Evolutionary conservation across 2,329 filamentous ascomycete species (phyloP), one percentile per base, ranked within the genome.

Genomic region (Zymoseptoria crescenta): DNA sequence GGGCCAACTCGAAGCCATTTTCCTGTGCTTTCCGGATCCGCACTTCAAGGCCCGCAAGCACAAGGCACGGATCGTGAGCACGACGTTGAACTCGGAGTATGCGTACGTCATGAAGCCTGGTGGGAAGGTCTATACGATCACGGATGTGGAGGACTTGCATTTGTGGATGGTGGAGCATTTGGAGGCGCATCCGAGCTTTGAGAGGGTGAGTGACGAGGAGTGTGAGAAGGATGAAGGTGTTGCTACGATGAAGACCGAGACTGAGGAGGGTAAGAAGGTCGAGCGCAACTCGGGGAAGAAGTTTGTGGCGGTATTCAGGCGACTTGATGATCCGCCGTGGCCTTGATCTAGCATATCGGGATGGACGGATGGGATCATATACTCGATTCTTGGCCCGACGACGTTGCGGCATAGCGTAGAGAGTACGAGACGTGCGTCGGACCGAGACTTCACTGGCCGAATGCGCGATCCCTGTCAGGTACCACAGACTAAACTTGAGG

Each of bases 11-110:
- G 83, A 82, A 63, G 95, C 95, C 72, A 89, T 97, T 71, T 99
- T 99, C 74, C 89, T 99, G 68, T 99, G 94, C 79, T 99, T 99
- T 72, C 94, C 94, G 0, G 94, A 99, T 70, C 94, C 94, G 60
- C 94, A 99, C 75, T 99, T 99, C 80, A 99, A 99, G 76, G 85
- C 90, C 10, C 84, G 93, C 63, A 99, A 99, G 75, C 94, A 97
- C 79, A 99, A 99, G 76, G 92, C 92, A 48, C 82, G 94, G 48
- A 99, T 99, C 68, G 90, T 99, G 2, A 94, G 89, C 21, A 83
- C 88, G 50, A 91, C 91, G 13, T 79, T 99, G 56, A 92, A 90
- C 69, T 89, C 91, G 0, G 94, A 99, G 75, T 99, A 99, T 71
- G 94, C 94, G 0, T 97, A 88, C 72, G 89, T 88, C 8, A 71